Conservation (phyloP, 1,139 yeast genomes). For the Hanseniaspora gamundiae region DNA sequence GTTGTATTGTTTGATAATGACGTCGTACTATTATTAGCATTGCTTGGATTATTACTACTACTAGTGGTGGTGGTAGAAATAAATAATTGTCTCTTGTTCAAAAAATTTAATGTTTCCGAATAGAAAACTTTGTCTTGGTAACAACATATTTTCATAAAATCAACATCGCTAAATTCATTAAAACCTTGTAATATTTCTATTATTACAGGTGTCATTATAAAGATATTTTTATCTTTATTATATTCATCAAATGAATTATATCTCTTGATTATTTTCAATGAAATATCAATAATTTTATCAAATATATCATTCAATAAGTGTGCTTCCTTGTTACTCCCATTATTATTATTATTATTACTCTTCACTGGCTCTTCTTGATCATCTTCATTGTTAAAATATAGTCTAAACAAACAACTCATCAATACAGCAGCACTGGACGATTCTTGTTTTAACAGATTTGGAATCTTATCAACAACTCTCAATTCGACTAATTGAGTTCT, state of each 20-base stretch:
- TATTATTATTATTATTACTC: slow-evolving; percentile 18
- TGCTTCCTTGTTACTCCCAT: slow-evolving; percentile 11
- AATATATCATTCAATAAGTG: slow-evolving; percentile 30
- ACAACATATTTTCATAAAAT: slow-evolving; percentile 54
- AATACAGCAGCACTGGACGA: slow-evolving; percentile 82
- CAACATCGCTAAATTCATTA: slow-evolving; percentile 61
- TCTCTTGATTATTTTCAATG: slow-evolving; percentile 56
- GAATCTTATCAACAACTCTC: slow-evolving; percentile 84
- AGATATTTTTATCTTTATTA: slow-evolving; percentile 66
- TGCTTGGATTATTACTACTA: background rate
- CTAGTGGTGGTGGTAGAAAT: slow-evolving; percentile 44
- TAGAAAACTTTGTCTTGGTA: slow-evolving; percentile 12
- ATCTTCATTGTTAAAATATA: slow-evolving; percentile 57
- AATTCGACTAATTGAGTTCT: slow-evolving; percentile 82
- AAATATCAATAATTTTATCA: slow-evolving; percentile 52
- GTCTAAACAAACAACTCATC: slow-evolving; percentile 64
- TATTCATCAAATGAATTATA: slow-evolving; percentile 63
- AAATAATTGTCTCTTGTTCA: slow-evolving; percentile 3
- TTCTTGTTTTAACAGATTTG: slow-evolving; percentile 85
- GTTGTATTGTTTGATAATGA: slow-evolving; percentile 19
- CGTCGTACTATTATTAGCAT: background rate
- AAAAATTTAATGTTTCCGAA: slow-evolving; percentile 3
- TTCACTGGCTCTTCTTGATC: slow-evolving; percentile 27
- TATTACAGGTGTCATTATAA: slow-evolving; percentile 86
- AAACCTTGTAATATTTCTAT: slow-evolving; percentile 78